phyloP scores from a whole-genome alignment of 129 eudicot species.

The Centrapalus pauciflorus region DNA sequence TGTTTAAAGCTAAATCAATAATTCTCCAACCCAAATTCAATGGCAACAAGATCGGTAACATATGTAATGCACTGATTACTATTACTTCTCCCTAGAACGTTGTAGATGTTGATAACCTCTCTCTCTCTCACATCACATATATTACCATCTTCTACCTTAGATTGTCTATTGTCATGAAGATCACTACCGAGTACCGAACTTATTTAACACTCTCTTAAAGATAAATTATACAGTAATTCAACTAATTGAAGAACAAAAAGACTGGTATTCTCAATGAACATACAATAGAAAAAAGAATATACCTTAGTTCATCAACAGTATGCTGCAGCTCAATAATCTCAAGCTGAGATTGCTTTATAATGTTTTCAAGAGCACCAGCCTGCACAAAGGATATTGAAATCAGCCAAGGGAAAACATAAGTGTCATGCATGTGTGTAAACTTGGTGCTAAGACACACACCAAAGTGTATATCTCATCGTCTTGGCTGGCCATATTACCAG shows the following conservation, averaged over 20 bases:
- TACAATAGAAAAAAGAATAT: background rate
- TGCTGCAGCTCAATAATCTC: slow-evolving; percentile 84
- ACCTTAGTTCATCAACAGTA: slow-evolving; percentile 73
- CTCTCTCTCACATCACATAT: background rate
- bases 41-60: background rate
- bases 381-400: slow-evolving; percentile 27
- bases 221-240: slow-evolving; percentile 1
- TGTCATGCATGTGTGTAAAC: background rate
- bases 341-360: slow-evolving; percentile 80
- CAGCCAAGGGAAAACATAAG: slow-evolving; percentile 10
- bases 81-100: background rate
- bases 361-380: slow-evolving; percentile 89
- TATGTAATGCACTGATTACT: background rate
- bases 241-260: background rate
- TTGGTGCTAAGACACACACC: slow-evolving; percentile 35
- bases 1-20: background rate
- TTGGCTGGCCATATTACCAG: slow-evolving; percentile 30
- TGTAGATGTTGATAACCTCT: background rate
- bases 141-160: background rate
- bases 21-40: background rate
- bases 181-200: background rate
- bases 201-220: background rate
- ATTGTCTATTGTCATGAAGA: background rate
- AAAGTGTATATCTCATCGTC: slow-evolving; percentile 78
- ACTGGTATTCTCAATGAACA: background rate